Evolutionary conservation across 192 early-diverging fungal genomes (phyloP), one percentile per base, ranked within the genome.

Genomic region (Chytriomyces sp.): DNA sequence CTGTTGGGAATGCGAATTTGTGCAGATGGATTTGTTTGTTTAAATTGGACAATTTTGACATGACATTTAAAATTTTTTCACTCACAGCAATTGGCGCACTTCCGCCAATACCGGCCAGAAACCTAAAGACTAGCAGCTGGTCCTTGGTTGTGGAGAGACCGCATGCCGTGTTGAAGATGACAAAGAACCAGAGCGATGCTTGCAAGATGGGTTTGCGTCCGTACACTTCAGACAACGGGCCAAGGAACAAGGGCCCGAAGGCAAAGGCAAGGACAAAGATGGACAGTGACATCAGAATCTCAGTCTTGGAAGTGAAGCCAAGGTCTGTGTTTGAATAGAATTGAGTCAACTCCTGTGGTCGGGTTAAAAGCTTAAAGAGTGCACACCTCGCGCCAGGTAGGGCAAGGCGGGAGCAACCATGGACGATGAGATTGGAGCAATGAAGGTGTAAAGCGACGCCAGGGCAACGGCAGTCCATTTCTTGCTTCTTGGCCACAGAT

Each of bases 241-340:
- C 87, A 84, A 86, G 86, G 13, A 89, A 5, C 0, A 89, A 75
- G 8, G 88, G 88, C 16, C 82, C 82, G 0, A 89, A 65, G 0
- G 82, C 88, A 80, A 83, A 81, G 0, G 77, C 81, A 46, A 89
- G 70, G 24, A 87, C 50, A 61, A 77, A 88, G 6, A 80, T 67
- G 0, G 85, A 82, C 5, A 88, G 73, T 0, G 85, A 78, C 83
- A 85, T 82, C 5, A 83, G 85, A 59, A 86, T 80, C 3, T 68
- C 67, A 8, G 57, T 67, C 26, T 75, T 72, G 46, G 83, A 74
- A 4, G 80, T 76, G 5, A 85, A 70, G 67, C 80, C 44, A 5
- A 86, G 75, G 61, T 88, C 85, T 35, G 35, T 35, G n/a, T 35
- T 35, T 35, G 3, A 35, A 35, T 3, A 1, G 35, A 35, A 35